A percentile compares a stretch with the other conserved stretches of the same genome.
Evolutionary conservation across 352 stramenopile genomes (phyloP).

Genomic region (Phytophthora megakarya): DNA sequence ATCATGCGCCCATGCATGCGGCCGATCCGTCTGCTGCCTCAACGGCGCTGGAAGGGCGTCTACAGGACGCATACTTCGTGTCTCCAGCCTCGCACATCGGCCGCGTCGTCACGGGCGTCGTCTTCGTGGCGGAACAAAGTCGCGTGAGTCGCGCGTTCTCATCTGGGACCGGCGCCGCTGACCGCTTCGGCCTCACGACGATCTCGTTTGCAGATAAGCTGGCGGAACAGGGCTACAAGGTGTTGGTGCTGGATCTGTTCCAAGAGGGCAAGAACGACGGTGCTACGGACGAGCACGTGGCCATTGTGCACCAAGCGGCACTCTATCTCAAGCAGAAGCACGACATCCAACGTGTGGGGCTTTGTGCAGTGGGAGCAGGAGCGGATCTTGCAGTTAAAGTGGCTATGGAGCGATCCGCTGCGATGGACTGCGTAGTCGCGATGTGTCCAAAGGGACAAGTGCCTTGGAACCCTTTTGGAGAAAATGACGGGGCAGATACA

Average conservation of each 20-base stretch:
- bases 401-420: conserved; percentile 43
- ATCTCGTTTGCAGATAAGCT: conserved; percentile 87
- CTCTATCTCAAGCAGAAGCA: conserved; percentile 72
- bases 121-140: conserved; percentile 63
- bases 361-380: conserved; percentile 69
- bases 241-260: conserved; percentile 71
- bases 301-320: conserved; percentile 49
- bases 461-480: conserved; percentile 33
- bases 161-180: conserved; percentile 11
- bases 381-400: conserved; percentile 75
- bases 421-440: conserved; percentile 68
- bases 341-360: conserved; percentile 73
- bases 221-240: conserved; percentile 88
- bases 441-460: conserved; percentile 72
- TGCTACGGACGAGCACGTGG: conserved; percentile 32
- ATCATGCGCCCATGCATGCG: conserved; percentile 17
- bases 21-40: conserved; percentile 1
- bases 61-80: conserved; percentile 74
- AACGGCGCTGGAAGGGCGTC: conserved; percentile 1
- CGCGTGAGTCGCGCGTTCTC: conserved; percentile 40
- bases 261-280: conserved; percentile 28
- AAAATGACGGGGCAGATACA: conserved; percentile 11
- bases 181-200: conserved; percentile 58
- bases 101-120: conserved; percentile 82
- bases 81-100: conserved; percentile 74